A percentile compares a stretch with the other conserved stretches of the same genome.
Evolutionary conservation across 1,284 basidiomycete genomes (phyloP).

Genomic region (Leccinum variabile): DNA sequence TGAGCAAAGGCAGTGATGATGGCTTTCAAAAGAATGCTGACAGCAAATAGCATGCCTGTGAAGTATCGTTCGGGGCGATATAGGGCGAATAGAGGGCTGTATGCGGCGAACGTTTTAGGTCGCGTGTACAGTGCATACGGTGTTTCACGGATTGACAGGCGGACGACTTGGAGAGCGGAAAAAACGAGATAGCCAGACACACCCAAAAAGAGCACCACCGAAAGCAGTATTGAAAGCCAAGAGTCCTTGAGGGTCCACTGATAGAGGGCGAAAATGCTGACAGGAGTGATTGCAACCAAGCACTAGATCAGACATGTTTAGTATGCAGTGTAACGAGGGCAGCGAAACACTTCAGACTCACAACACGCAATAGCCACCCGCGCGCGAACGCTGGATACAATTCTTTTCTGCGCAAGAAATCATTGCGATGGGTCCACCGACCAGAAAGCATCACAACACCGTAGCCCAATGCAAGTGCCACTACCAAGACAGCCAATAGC

Average conservation of each 20-base stretch:
- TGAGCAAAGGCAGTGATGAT: slow-evolving; percentile 75
- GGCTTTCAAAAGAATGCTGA: slow-evolving; percentile 62
- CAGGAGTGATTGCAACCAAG: slow-evolving; percentile 64
- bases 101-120: slow-evolving; percentile 37
- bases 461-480: slow-evolving; percentile 54
- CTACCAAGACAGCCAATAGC: slow-evolving; percentile 55
- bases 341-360: slow-evolving; percentile 35
- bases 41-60: slow-evolving; percentile 55
- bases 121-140: slow-evolving; percentile 41
- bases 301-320: slow-evolving; percentile 41
- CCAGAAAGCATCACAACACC: slow-evolving; percentile 39
- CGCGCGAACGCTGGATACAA: slow-evolving; percentile 50
- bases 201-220: slow-evolving; percentile 64
- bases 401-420: slow-evolving; percentile 36
- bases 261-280: slow-evolving; percentile 78
- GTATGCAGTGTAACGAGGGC: slow-evolving; percentile 2
- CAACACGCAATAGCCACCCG: slow-evolving; percentile 61
- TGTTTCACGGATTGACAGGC: slow-evolving; percentile 42
- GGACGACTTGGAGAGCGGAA: slow-evolving; percentile 46
- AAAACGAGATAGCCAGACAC: slow-evolving; percentile 49
- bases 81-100: slow-evolving; percentile 54
- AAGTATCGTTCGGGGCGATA: slow-evolving; percentile 58
- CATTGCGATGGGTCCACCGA: slow-evolving; percentile 26
- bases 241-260: slow-evolving; percentile 90
- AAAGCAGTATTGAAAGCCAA: slow-evolving; percentile 71